A percentile compares a stretch with the other conserved stretches of the same genome.
Evolutionary conservation across 2,329 filamentous ascomycete species (phyloP).

Genomic region (Fusarium sp.): DNA sequence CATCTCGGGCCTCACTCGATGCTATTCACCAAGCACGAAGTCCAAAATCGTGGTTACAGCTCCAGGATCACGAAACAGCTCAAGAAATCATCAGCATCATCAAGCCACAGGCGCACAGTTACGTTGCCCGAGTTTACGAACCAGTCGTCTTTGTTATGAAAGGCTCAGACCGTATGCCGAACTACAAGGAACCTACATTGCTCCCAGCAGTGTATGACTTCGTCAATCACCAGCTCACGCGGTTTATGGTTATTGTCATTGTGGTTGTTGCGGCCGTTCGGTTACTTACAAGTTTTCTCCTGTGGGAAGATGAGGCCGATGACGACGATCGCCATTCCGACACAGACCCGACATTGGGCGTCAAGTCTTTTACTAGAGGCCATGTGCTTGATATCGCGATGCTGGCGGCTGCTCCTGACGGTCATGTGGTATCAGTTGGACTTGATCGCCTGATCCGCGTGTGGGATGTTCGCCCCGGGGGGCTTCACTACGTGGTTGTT

Average conservation of each 20-base stretch:
- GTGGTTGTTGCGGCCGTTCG: slow-evolving; percentile 74
- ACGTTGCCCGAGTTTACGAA: slow-evolving; percentile 80
- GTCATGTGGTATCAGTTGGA: slow-evolving; percentile 76
- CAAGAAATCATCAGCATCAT: slow-evolving; percentile 81
- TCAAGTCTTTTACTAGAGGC: slow-evolving; percentile 70
- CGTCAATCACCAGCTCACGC: slow-evolving; percentile 66
- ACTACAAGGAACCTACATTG: slow-evolving; percentile 52
- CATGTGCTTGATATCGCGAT: slow-evolving; percentile 78
- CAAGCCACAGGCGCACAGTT: slow-evolving; percentile 77
- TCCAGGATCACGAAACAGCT: slow-evolving; percentile 84
- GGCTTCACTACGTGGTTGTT: slow-evolving; percentile 55
- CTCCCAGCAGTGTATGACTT: slow-evolving; percentile 71
- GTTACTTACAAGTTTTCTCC: slow-evolving; percentile 78
- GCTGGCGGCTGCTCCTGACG: slow-evolving; percentile 71
- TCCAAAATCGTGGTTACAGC: slow-evolving; percentile 79
- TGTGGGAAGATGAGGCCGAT: slow-evolving; percentile 71
- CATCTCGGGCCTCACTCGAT: slow-evolving; percentile 56
- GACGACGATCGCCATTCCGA: slow-evolving; percentile 60
- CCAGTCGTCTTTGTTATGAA: slow-evolving; percentile 79
- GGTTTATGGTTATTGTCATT: slow-evolving; percentile 73
- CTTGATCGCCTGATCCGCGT: slow-evolving; percentile 77
- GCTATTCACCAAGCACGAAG: slow-evolving; percentile 80
- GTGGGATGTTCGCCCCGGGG: slow-evolving; percentile 69
- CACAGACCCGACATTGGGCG: slow-evolving; percentile 64
- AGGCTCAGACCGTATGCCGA: slow-evolving; percentile 73